Percentiles rank a stretch among this genome's conserved stretches.
phyloP scores from a whole-genome alignment of 495 filamentous ascomycete genomes.

The Lichenothelia convexa region DNA sequence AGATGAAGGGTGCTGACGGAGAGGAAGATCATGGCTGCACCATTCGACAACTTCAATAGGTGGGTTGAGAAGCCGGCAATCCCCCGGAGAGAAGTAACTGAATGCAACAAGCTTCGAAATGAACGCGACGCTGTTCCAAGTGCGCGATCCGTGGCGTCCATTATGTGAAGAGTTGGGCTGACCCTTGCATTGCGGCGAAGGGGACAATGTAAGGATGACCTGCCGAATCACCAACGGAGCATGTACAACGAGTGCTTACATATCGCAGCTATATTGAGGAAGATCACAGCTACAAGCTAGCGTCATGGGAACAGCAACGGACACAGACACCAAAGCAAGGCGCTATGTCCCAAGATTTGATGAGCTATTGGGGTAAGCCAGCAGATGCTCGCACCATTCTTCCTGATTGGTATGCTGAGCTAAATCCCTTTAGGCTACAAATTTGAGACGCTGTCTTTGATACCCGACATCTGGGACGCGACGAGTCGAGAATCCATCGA shows the following conservation, averaged over 20 bases:
- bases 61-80: conserved; percentile 31
- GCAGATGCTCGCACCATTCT: too few species aligned
- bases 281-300: conserved; percentile 49
- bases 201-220: conserved; percentile 49
- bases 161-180: not conserved
- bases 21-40: conserved; percentile 59
- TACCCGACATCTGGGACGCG: conserved; percentile 53
- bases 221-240: not conserved
- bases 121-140: conserved; percentile 83
- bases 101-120: conserved; percentile 61
- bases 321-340: conserved; percentile 34
- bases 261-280: conserved; percentile 75
- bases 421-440: conserved; percentile 56
- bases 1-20: not conserved
- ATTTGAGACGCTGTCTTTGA: conserved; percentile 70
- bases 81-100: conserved; percentile 3
- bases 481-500: conserved; percentile 62
- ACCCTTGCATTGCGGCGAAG: conserved; percentile 27
- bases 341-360: conserved; percentile 41
- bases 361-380: conserved; percentile 45
- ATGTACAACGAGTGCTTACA: conserved; percentile 1
- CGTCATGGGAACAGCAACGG: conserved; percentile 31
- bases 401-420: not conserved
- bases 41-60: conserved; percentile 69
- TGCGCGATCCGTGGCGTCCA: conserved; percentile 26